Percentiles rank a stretch among this genome's conserved stretches.
phyloP scores from a whole-genome alignment of 345 rosid genomes.

The Reutealis trisperma region DNA sequence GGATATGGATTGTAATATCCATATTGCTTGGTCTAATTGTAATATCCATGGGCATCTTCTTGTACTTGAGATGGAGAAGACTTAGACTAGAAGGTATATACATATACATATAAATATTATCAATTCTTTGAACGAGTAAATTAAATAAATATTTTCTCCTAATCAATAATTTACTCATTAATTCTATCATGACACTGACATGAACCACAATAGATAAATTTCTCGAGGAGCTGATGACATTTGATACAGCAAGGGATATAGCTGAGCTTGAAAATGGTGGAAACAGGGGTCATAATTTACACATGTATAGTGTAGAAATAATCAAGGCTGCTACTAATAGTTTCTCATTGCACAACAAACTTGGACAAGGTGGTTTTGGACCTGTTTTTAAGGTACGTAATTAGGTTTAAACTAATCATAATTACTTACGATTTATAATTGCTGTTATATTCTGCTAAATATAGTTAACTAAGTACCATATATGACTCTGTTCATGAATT shows the following conservation, averaged over 20 bases:
- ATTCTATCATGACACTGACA: neutral
- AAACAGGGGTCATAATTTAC: slow-evolving; percentile 7
- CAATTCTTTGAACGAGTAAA: neutral
- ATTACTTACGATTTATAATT: no score
- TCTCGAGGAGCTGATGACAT: slow-evolving; percentile 17
- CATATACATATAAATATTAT: neutral
- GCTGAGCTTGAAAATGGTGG: slow-evolving; percentile 12
- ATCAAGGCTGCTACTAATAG: slow-evolving; percentile 16
- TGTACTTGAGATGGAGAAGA: slow-evolving; percentile 19
- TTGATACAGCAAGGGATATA: slow-evolving; percentile 1
- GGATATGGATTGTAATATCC: slow-evolving; percentile 19
- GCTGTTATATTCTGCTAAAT: neutral
- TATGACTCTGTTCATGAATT: neutral
- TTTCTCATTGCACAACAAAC: slow-evolving; percentile 15
- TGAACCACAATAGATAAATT: neutral
- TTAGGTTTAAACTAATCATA: neutral
- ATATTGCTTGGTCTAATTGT: neutral
- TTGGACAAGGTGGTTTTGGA: slow-evolving; percentile 25
- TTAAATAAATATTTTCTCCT: no score
- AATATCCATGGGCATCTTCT: neutral
- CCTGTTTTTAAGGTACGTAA: slow-evolving; percentile 28
- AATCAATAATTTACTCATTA: neutral
- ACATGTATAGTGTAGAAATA: neutral
- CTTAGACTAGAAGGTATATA: neutral
- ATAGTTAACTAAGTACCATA: neutral